These are phyloP conservation scores for Ilex paraguariensis DNA, from an alignment of 305 asterid genomes.

Conservation along the genomic window DNA sequence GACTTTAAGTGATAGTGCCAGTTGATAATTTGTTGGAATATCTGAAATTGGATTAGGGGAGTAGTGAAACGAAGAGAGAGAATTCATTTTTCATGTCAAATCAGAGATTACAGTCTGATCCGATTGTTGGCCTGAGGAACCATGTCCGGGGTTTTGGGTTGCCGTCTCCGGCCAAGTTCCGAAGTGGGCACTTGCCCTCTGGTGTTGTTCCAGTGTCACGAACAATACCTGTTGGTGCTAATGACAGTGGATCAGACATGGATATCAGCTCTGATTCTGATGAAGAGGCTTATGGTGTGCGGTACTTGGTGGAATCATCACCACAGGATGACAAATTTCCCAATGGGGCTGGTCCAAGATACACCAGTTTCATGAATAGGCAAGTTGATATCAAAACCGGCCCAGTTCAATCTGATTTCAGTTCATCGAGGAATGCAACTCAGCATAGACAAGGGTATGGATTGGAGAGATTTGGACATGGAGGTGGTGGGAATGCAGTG, in stretches of 20 bases:
- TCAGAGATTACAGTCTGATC: constrained; percentile 36
- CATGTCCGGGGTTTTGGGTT: constrained; percentile 39
- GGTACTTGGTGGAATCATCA: constrained; percentile 64
- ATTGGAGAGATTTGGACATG: constrained; percentile 27
- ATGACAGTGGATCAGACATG: constrained; percentile 51
- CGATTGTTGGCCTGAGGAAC: constrained; percentile 35
- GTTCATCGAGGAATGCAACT: background rate
- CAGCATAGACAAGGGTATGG: constrained; percentile 15
- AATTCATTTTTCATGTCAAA: constrained; percentile 30
- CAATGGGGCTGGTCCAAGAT: constrained; percentile 25
- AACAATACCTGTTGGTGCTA: constrained; percentile 27
- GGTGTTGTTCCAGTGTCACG: constrained; percentile 28
- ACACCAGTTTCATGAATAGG: constrained; percentile 13
- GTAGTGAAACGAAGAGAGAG: constrained; percentile 20
- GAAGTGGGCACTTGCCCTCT: constrained; percentile 59
- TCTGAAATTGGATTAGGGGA: constrained; percentile 6
- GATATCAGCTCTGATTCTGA: constrained; percentile 73
- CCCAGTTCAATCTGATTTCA: too few relatives aligned
- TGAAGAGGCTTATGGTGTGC: constrained; percentile 48
- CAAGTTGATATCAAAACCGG: constrained; percentile 5
- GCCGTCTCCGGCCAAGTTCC: constrained; percentile 52
- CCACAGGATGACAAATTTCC: constrained; percentile 75
- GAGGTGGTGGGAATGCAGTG: constrained; percentile 16
- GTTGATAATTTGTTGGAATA: constrained; percentile 2
- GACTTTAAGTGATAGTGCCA: background rate